Conservation (phyloP, 2,329 filamentous ascomycete genomes). For the Fusarium pseudograminearum region DNA sequence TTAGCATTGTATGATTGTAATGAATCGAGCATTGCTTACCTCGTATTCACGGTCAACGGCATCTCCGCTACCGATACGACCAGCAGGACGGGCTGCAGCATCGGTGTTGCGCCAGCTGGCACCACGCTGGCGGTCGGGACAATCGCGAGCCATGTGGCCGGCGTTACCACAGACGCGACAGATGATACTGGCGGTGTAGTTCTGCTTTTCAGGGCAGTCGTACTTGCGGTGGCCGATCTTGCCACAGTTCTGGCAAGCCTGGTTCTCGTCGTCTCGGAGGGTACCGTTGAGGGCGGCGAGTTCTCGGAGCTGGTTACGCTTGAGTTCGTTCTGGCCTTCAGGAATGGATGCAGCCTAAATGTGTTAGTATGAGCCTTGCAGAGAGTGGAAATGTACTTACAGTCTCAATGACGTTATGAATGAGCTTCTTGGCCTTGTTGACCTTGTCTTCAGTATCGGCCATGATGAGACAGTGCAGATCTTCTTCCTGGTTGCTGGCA, state of each 20-base stretch:
- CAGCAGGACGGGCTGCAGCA: conserved; percentile 63
- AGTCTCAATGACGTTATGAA: conserved; percentile 98
- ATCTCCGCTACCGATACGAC: conserved; percentile 80
- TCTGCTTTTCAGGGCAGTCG: conserved; percentile 96
- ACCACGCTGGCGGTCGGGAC: conserved; percentile 92
- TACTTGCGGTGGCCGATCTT: conserved; percentile 99
- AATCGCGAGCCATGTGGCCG: conserved; percentile 98
- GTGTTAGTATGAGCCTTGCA: conserved; percentile 41
- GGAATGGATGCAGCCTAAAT: conserved; percentile 93
- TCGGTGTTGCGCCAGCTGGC: conserved; percentile 90
- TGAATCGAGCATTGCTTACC: conserved; percentile 64
- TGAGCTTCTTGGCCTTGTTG: conserved; percentile 98
- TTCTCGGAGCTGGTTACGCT: conserved; percentile 97
- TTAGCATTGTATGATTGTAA: conserved; percentile 55
- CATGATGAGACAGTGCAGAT: conserved; percentile 99
- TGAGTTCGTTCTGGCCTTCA: conserved; percentile 98
- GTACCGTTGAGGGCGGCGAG: conserved; percentile 98
- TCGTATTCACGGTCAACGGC: conserved; percentile 95
- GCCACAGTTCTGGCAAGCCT: conserved; percentile 98
- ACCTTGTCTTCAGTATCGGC: conserved; percentile 99
- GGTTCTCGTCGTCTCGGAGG: conserved; percentile 97
- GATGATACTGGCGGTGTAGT: conserved; percentile 99
- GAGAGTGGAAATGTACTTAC: conserved; percentile 66
- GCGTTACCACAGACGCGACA: conserved; percentile 98
- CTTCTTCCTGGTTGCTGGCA: conserved; percentile 99